These are phyloP conservation scores for Coniella vitis DNA, from an alignment of 2,329 filamentous ascomycete species.

Conservation along the genomic window DNA sequence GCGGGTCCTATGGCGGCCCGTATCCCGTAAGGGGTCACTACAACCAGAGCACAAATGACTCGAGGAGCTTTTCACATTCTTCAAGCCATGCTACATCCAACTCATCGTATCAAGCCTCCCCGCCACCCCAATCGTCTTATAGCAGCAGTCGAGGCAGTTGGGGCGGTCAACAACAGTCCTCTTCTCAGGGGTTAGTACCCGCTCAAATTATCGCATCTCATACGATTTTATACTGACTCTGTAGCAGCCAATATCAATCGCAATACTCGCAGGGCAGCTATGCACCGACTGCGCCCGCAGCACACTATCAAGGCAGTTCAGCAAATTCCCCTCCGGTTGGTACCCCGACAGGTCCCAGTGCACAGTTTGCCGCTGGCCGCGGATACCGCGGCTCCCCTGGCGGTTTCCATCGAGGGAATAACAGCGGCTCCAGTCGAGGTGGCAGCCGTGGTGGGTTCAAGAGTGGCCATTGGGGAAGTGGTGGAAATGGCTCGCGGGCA, in stretches of 20 bases:
- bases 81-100: constrained; percentile 33
- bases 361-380: constrained; percentile 44
- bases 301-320: constrained; percentile 45
- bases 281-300: constrained; percentile 38
- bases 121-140: constrained; percentile 36
- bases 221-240: constrained; percentile 21
- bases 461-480: constrained; percentile 65
- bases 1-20: constrained; percentile 33
- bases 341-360: constrained; percentile 49
- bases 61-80: constrained; percentile 32
- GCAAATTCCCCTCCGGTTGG: constrained; percentile 45
- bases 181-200: constrained; percentile 35
- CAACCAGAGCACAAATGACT: constrained; percentile 25
- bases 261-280: constrained; percentile 52
- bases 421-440: constrained; percentile 44
- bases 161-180: constrained; percentile 30
- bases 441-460: constrained; percentile 54
- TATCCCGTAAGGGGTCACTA: constrained; percentile 33
- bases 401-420: constrained; percentile 50
- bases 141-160: constrained; percentile 33
- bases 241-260: constrained; percentile 53
- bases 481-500: constrained; percentile 30
- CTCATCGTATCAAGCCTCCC: constrained; percentile 39
- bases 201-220: neutral
- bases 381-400: constrained; percentile 41